Percentiles rank a stretch among this genome's conserved stretches.
Conservation (phyloP, 1,284 basidiomycete genomes). For the Malassezia dermatis region DNA sequence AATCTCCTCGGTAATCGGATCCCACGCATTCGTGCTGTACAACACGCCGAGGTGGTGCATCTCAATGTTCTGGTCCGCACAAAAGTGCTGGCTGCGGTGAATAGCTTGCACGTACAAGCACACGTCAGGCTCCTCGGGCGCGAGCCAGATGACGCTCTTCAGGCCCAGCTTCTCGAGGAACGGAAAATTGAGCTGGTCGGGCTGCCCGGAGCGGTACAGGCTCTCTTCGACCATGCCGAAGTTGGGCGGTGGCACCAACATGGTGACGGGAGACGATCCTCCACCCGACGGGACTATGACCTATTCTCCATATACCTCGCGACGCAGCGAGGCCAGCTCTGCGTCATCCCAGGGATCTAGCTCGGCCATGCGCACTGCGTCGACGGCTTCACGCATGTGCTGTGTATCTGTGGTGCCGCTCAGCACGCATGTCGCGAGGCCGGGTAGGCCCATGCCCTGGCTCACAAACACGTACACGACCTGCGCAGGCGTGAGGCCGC, state of each 20-base stretch:
- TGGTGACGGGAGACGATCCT: constrained; percentile 13
- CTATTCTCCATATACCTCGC: constrained; percentile 38
- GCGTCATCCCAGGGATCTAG: constrained; percentile 16
- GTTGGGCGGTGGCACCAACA: constrained; percentile 53
- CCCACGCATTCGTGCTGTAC: constrained; percentile 49
- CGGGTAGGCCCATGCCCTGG: constrained; percentile 30
- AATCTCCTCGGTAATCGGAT: constrained; percentile 52
- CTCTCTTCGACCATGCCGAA: constrained; percentile 54
- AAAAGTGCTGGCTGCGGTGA: constrained; percentile 28
- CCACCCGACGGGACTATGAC: background rate
- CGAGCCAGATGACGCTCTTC: constrained; percentile 53
- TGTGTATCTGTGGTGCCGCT: constrained; percentile 27
- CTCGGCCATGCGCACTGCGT: constrained; percentile 1
- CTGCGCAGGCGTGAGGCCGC: constrained; percentile 29
- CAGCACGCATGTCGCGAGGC: constrained; percentile 28
- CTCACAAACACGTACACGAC: constrained; percentile 33
- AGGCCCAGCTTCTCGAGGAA: constrained; percentile 53
- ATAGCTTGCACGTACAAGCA: constrained; percentile 48
- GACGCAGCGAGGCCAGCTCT: constrained; percentile 24
- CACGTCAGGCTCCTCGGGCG: constrained; percentile 53
- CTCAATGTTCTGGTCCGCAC: constrained; percentile 43
- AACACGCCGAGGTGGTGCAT: constrained; percentile 50
- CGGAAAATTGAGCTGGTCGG: constrained; percentile 53
- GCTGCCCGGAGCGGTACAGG: constrained; percentile 53
- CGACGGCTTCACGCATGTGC: constrained; percentile 39